A percentile compares a stretch with the other conserved stretches of the same genome.
These are phyloP conservation scores for Beauveria australis DNA, from an alignment of 2,329 filamentous ascomycete genomes.

Conservation along the genomic window DNA sequence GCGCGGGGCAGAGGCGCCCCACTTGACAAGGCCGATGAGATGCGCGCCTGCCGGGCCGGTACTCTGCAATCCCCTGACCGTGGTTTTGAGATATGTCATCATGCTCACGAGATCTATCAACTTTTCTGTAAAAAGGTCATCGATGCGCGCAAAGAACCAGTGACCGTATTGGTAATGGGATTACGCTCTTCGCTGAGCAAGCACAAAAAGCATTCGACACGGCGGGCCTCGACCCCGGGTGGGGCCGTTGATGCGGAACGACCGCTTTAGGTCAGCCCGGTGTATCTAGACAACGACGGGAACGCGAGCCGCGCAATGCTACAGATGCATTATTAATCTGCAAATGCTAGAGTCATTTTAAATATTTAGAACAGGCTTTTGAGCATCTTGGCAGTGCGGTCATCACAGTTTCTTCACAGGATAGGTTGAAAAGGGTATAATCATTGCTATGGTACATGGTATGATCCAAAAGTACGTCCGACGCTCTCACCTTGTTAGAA, in stretches of 20 bases:
- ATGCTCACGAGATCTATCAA: background rate
- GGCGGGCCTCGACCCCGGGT: background rate
- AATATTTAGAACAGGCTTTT: background rate
- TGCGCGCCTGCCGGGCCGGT: background rate
- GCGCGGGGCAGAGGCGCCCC: slow-evolving; percentile 1
- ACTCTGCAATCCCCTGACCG: background rate
- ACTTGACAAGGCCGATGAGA: background rate
- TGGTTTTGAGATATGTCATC: too few species aligned
- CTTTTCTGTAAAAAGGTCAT: too few species aligned
- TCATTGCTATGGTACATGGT: too few species aligned
- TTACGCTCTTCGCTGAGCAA: background rate
- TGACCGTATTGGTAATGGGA: background rate
- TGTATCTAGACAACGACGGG: background rate
- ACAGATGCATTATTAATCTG: background rate
- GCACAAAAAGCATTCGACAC: background rate
- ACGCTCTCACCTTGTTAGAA: background rate
- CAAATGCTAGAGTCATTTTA: background rate
- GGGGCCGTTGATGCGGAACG: background rate
- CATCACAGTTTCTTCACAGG: too few species aligned
- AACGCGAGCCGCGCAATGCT: background rate
- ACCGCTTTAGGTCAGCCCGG: slow-evolving; percentile 5
- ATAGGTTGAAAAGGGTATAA: too few species aligned
- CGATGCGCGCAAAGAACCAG: background rate
- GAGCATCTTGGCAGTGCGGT: too few species aligned
- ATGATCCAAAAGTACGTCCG: too few species aligned